phyloP scores from a whole-genome alignment of 306 rosid species.

The Sindora glabra region DNA sequence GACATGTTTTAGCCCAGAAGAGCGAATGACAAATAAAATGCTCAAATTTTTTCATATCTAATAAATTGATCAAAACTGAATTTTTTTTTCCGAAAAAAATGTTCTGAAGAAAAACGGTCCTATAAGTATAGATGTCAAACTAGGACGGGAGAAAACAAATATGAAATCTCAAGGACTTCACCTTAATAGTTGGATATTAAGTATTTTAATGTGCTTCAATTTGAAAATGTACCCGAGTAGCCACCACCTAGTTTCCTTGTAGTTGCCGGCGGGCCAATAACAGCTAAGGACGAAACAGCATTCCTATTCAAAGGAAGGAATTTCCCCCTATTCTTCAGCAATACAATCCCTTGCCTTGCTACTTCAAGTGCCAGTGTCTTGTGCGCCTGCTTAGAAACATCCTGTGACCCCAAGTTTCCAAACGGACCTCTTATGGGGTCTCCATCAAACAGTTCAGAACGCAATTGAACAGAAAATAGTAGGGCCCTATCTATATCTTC shows the following conservation, averaged over 20 bases:
- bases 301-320: conserved; percentile 65
- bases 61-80: no score
- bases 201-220: neutral
- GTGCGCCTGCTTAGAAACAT: conserved; percentile 67
- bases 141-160: no score
- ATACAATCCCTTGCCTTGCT: conserved; percentile 84
- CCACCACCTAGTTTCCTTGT: conserved; percentile 59
- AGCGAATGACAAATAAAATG: no score
- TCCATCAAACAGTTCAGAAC: conserved; percentile 77
- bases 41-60: no score
- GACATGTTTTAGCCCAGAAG: no score
- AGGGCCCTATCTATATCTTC: conserved; percentile 73
- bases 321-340: conserved; percentile 67
- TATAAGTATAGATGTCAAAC: no score
- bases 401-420: conserved; percentile 63
- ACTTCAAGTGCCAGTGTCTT: conserved; percentile 74
- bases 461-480: conserved; percentile 74
- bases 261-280: conserved; percentile 74
- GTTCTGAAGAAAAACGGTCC: no score
- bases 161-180: no score
- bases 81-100: no score
- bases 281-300: conserved; percentile 33
- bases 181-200: neutral
- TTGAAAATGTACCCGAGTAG: conserved; percentile 51
- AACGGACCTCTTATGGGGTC: conserved; percentile 53